Evolutionary conservation across 495 filamentous ascomycete genomes (phyloP), one percentile per base, ranked within the genome.

Genomic region (Friedmanniomyces simplex): DNA sequence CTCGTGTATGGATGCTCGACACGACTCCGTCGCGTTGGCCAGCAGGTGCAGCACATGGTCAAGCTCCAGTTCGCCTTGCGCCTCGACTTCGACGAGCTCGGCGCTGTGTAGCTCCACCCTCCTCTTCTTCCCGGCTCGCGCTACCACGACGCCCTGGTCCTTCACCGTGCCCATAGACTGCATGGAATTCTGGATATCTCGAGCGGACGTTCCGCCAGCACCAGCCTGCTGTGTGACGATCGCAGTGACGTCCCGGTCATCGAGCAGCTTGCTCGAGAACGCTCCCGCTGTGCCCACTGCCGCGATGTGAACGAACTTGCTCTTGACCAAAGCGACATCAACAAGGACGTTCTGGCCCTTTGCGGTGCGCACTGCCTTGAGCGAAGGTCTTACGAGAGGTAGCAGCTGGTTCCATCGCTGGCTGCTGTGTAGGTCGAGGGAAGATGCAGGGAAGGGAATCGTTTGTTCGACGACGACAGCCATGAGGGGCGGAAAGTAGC

Each of bases 401-500:
- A 62, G 37, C 5, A 65, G 42, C 14, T 14, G 21, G 20, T 41
- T 53, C 61, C 61, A 64, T 54, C 61, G 43, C n/a, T 28, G 20
- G 2, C 52, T 49, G 37, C 60, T 64, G 12, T 56, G 32, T 4
- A 64, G 58, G 24, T 64, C 57, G 22, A 64, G 57, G 28, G 81
- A 25, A 21, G 45, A 28, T 13, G 46, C 12, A 18, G 52, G 24
- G 49, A 64, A 64, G 12, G 61, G 61, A 6, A 60, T 60, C 18
- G 61, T 64, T 55, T 64, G 61, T 11, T 60, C 58, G 24, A 64
- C 61, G 7, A 60, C 53, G 28, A 64, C 24, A 25, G 57, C 53
- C 61, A 64, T 64, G 43, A 1, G 36, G 37, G 34, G 18, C 39
- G 4, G 14, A 16, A 37, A 7, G 32, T 34, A 24, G 24, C 3